Percentiles rank a stretch among this genome's conserved stretches.
phyloP scores from a whole-genome alignment of 805 yeast genomes.

The Millerozyma miso region DNA sequence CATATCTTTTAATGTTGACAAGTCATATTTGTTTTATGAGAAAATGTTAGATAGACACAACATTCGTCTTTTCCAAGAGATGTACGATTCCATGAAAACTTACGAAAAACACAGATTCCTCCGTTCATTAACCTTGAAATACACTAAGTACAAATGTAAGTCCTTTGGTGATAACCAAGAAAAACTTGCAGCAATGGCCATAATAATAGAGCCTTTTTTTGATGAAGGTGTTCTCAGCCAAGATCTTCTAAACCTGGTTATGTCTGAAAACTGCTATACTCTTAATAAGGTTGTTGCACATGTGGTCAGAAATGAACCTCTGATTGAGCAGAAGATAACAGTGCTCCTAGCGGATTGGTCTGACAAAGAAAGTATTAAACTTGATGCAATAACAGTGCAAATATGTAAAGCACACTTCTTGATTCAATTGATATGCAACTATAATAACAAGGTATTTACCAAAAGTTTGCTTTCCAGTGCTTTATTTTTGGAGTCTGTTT shows the following conservation, averaged over 20 bases:
- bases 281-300: slow-evolving; percentile 15
- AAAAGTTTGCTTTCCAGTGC: slow-evolving; percentile 28
- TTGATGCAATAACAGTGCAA: slow-evolving; percentile 42
- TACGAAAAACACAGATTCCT: slow-evolving; percentile 23
- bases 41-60: slow-evolving; percentile 15
- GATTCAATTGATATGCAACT: slow-evolving; percentile 28
- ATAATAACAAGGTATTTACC: slow-evolving; percentile 15
- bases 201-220: slow-evolving; percentile 12
- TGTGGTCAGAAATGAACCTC: slow-evolving; percentile 5
- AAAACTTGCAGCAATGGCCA: slow-evolving; percentile 15
- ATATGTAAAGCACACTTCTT: slow-evolving; percentile 46
- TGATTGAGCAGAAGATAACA: slow-evolving; percentile 4
- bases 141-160: slow-evolving; percentile 6
- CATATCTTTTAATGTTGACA: slow-evolving; percentile 15
- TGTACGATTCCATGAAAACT: slow-evolving; percentile 17
- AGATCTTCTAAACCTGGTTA: slow-evolving; percentile 15
- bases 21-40: slow-evolving; percentile 17
- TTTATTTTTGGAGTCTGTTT: slow-evolving; percentile 47
- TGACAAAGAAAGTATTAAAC: slow-evolving; percentile 29
- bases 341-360: slow-evolving; percentile 16
- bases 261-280: slow-evolving; percentile 10
- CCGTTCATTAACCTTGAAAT: slow-evolving; percentile 12
- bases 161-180: slow-evolving; percentile 1
- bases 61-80: slow-evolving; percentile 15
- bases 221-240: slow-evolving; percentile 15